A percentile compares a stretch with the other conserved stretches of the same genome.
These are phyloP conservation scores for Clarireedia monteithiana DNA, from an alignment of 2,329 filamentous ascomycete species.

Conservation along the genomic window DNA sequence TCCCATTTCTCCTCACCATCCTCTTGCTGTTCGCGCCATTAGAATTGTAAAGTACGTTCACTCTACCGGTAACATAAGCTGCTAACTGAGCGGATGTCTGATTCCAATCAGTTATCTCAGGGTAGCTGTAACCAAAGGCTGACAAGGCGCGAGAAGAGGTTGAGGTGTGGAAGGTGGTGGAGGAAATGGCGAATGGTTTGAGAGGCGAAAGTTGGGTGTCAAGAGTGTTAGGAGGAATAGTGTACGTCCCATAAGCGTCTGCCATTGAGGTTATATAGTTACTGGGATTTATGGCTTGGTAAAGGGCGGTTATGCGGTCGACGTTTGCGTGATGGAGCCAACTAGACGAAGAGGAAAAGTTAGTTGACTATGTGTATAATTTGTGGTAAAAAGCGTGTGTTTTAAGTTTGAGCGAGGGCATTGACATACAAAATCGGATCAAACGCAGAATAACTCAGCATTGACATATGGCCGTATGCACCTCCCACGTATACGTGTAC, in stretches of 20 bases:
- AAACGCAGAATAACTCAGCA: slow-evolving; percentile 36
- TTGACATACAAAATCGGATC: slow-evolving; percentile 39
- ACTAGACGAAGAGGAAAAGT: slow-evolving; percentile 21
- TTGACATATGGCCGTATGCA: slow-evolving; percentile 32
- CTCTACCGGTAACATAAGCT: slow-evolving; percentile 53
- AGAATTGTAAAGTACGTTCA: slow-evolving; percentile 43
- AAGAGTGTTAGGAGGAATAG: slow-evolving; percentile 16
- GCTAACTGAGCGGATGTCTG: slow-evolving; percentile 44
- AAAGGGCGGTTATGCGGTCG: slow-evolving; percentile 50
- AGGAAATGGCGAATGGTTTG: slow-evolving; percentile 22
- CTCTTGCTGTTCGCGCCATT: slow-evolving; percentile 6
- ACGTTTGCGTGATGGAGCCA: slow-evolving; percentile 50
- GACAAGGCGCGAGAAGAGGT: slow-evolving; percentile 11
- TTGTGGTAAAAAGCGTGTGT: too few species aligned
- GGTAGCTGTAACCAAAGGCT: slow-evolving; percentile 24
- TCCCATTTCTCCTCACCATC: not conserved
- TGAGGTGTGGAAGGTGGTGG: slow-evolving; percentile 22
- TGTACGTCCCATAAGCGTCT: slow-evolving; percentile 30
- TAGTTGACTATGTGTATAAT: not conserved
- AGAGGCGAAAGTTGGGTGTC: slow-evolving; percentile 23
- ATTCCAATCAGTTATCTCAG: slow-evolving; percentile 37
- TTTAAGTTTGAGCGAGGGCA: not conserved
- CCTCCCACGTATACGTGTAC: slow-evolving; percentile 36
- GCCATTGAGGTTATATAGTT: slow-evolving; percentile 25
- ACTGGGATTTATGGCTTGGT: slow-evolving; percentile 36